Conservation (phyloP, 2,329 filamentous ascomycete genomes). For the Seiridium cupressi region DNA sequence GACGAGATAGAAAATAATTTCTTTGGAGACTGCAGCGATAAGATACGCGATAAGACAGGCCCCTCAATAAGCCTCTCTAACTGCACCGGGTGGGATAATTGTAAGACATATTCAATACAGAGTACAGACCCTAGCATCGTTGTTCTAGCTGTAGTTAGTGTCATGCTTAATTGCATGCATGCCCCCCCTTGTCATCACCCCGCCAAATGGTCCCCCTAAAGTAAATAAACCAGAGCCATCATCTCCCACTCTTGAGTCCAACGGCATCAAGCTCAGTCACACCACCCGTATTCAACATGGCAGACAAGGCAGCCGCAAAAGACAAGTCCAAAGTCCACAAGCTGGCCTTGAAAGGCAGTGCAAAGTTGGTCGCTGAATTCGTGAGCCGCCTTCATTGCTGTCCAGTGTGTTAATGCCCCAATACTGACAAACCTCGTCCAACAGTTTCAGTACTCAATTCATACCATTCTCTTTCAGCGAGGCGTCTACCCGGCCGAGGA, state of each 20-base stretch:
- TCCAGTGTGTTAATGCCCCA: too few species aligned
- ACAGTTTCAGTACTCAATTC: conserved; percentile 95
- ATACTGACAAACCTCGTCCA: neutral
- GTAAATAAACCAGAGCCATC: conserved; percentile 5
- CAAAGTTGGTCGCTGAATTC: conserved; percentile 92
- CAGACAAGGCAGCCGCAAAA: conserved; percentile 38
- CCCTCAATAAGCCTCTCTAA: neutral
- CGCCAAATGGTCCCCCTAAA: conserved; percentile 4
- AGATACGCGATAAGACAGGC: conserved; percentile 6
- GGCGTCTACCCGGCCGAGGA: conserved; percentile 90
- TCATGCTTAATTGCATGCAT: neutral
- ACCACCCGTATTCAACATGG: conserved; percentile 17
- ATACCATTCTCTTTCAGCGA: conserved; percentile 92
- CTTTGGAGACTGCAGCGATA: conserved; percentile 3
- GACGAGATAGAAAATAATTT: conserved; percentile 1
- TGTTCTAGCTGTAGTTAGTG: too few species aligned
- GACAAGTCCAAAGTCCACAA: conserved; percentile 92
- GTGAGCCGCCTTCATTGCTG: conserved; percentile 54
- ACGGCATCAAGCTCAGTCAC: neutral
- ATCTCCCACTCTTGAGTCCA: neutral
- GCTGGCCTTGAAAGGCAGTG: conserved; percentile 79
- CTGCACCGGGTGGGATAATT: too few species aligned
- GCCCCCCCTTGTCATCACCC: neutral
- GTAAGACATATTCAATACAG: too few species aligned
- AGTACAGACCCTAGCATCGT: too few species aligned